Percentiles rank a stretch among this genome's conserved stretches.
phyloP scores from a whole-genome alignment of 164 flowering plant species.

The Aristolochia contorta region DNA sequence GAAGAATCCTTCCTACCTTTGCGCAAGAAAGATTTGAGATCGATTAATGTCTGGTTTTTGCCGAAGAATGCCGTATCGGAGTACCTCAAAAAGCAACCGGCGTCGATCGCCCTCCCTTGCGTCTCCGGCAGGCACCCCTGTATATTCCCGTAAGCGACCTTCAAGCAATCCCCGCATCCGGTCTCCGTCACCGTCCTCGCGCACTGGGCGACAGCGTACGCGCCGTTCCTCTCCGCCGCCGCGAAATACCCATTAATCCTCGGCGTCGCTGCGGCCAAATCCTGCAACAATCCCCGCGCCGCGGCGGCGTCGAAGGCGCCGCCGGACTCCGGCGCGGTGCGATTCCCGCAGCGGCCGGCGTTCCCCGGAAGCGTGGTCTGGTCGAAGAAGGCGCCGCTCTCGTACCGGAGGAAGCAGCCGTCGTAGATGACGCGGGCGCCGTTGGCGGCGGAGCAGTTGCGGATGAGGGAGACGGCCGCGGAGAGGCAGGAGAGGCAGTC shows the following conservation, averaged over 20 bases:
- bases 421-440: conserved; percentile 47
- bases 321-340: conserved; percentile 13
- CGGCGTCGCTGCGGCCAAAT: conserved; percentile 28
- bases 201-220: conserved; percentile 52
- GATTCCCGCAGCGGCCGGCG: conserved; percentile 23
- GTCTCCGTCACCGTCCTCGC: conserved; percentile 22
- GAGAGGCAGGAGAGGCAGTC: conserved; percentile 39
- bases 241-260: conserved; percentile 30
- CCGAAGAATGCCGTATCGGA: conserved; percentile 35
- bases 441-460: conserved; percentile 37
- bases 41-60: conserved; percentile 27
- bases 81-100: conserved; percentile 56
- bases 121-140: conserved; percentile 29
- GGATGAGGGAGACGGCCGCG: conserved; percentile 21
- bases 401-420: conserved; percentile 53
- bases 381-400: conserved; percentile 35
- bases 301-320: conserved; percentile 6
- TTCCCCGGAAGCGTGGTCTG: conserved; percentile 33
- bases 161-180: conserved; percentile 46
- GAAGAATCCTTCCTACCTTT: conserved; percentile 17
- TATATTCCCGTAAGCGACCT: conserved; percentile 25
- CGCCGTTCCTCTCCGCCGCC: conserved; percentile 20
- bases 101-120: conserved; percentile 39
- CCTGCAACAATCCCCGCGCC: conserved; percentile 29
- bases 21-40: conserved; percentile 26